phyloP scores from a whole-genome alignment of 2,329 filamentous ascomycete species.

The Talaromyces amestolkiae region DNA sequence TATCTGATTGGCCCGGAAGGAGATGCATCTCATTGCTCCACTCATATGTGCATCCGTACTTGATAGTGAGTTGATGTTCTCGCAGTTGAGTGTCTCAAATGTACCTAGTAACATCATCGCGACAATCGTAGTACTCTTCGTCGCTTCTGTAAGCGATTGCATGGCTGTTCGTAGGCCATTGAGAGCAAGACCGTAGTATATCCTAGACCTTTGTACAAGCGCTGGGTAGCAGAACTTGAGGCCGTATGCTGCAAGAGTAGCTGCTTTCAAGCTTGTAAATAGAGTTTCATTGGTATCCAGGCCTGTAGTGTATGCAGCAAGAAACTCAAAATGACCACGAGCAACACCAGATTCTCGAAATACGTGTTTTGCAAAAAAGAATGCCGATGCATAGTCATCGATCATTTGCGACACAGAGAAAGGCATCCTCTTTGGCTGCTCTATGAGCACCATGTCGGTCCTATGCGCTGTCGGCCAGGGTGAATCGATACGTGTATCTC shows the following conservation, averaged over 20 bases:
- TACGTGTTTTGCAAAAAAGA: constrained; percentile 19
- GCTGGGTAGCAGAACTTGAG: constrained; percentile 9
- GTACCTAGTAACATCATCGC: constrained; percentile 20
- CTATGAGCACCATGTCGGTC: not conserved
- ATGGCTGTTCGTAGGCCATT: not conserved
- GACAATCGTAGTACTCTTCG: constrained; percentile 16
- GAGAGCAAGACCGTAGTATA: constrained; percentile 18
- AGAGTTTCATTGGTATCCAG: not conserved
- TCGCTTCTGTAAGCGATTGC: constrained; percentile 1
- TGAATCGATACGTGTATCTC: no score
- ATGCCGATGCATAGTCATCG: constrained; percentile 17
- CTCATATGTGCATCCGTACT: constrained; percentile 19
- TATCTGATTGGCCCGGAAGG: constrained; percentile 4
- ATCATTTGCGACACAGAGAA: not conserved
- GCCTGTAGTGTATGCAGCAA: not conserved
- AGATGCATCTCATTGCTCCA: constrained; percentile 19
- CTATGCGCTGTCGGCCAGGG: not conserved
- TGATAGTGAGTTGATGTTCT: not conserved
- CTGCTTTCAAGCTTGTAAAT: constrained; percentile 16
- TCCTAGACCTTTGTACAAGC: constrained; percentile 17
- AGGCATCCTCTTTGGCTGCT: not conserved
- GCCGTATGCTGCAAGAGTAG: constrained; percentile 20
- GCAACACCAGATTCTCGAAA: constrained; percentile 18
- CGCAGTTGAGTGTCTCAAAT: constrained; percentile 20
- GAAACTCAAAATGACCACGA: constrained; percentile 21